Evolutionary conservation across 495 filamentous ascomycete species (phyloP).

Genomic region (Penicillium odoratum): DNA sequence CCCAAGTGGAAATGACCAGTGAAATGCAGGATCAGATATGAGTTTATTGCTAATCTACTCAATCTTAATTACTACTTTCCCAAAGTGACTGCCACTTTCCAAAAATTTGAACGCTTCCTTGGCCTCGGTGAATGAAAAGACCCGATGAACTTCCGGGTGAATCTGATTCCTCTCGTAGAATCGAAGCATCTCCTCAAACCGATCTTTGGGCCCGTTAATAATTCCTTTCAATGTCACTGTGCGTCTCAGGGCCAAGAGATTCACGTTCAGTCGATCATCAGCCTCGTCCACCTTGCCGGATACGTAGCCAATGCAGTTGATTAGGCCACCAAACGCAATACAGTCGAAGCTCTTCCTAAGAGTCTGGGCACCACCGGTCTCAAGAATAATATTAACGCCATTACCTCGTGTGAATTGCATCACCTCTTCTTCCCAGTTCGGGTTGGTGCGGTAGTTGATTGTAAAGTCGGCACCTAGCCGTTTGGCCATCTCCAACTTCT

Average conservation of each 20-base stretch:
- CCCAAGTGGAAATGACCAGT: slow-evolving; percentile 50
- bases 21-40: not conserved
- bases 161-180: slow-evolving; percentile 62
- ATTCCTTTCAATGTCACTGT: slow-evolving; percentile 59
- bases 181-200: slow-evolving; percentile 62
- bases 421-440: slow-evolving; percentile 69
- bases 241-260: slow-evolving; percentile 50
- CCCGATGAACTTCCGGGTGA: slow-evolving; percentile 60
- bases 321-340: slow-evolving; percentile 65
- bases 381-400: slow-evolving; percentile 70
- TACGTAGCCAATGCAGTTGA: slow-evolving; percentile 67
- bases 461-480: slow-evolving; percentile 54
- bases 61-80: slow-evolving; percentile 63
- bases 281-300: slow-evolving; percentile 53
- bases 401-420: slow-evolving; percentile 56
- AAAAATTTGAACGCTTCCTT: slow-evolving; percentile 54
- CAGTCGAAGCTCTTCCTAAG: slow-evolving; percentile 62
- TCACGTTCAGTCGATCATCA: slow-evolving; percentile 48
- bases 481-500: slow-evolving; percentile 64
- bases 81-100: slow-evolving; percentile 72
- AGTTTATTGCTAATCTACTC: not conserved
- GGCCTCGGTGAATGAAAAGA: slow-evolving; percentile 56
- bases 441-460: slow-evolving; percentile 68
- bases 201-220: slow-evolving; percentile 58
- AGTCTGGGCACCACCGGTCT: slow-evolving; percentile 64